Evolutionary conservation across 768 basidiomycete genomes (phyloP).

Genomic region (Auricularia sp.): DNA sequence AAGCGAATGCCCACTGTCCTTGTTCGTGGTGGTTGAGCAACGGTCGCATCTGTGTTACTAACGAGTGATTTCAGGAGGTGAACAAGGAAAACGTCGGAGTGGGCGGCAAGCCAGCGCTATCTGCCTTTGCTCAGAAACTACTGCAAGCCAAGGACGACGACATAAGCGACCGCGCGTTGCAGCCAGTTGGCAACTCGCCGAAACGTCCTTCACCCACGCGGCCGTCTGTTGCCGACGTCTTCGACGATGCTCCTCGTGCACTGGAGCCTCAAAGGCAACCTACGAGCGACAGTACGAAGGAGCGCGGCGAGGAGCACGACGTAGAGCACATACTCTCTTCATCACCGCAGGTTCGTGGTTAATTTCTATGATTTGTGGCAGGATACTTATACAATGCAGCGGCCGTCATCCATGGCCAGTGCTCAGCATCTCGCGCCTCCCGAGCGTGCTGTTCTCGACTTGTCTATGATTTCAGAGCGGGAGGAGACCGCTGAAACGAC

Average conservation of each 20-base stretch:
- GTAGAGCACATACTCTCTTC: not conserved
- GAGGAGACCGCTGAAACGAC: slow-evolving; percentile 44
- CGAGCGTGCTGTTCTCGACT: slow-evolving; percentile 28
- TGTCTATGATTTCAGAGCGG: slow-evolving; percentile 66
- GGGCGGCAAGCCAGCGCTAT: slow-evolving; percentile 1
- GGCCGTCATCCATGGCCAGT: not conserved
- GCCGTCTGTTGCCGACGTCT: not conserved
- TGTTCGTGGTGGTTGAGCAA: not conserved
- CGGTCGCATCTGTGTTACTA: not conserved
- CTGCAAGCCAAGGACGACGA: not conserved
- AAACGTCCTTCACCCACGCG: not conserved
- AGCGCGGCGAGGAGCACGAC: not conserved
- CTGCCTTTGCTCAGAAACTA: slow-evolving; percentile 8
- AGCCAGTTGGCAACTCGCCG: not conserved
- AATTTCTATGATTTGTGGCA: too few relatives aligned
- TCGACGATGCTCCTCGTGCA: not conserved
- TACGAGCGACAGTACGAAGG: not conserved
- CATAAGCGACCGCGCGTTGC: not conserved
- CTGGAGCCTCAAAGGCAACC: not conserved
- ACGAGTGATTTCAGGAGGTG: not conserved
- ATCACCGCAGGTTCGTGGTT: too few relatives aligned
- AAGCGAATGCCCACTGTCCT: not conserved
- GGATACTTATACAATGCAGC: too few relatives aligned
- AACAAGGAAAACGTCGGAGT: not conserved
- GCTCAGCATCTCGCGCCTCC: slow-evolving; percentile 8